phyloP scores from a whole-genome alignment of 2,329 filamentous ascomycete genomes.

The Trichocomaceae sp. region DNA sequence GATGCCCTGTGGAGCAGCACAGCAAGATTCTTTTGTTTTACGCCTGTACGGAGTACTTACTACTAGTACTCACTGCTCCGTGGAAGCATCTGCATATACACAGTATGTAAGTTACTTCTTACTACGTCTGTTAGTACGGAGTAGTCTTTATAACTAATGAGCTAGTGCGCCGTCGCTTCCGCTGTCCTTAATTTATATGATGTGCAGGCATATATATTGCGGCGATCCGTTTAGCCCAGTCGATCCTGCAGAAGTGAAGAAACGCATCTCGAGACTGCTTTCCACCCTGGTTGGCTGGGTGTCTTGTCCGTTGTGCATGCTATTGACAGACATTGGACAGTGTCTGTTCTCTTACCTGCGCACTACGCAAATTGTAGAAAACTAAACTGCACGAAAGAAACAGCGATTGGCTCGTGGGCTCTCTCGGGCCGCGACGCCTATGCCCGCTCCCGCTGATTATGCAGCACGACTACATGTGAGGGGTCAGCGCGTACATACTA shows the following conservation, averaged over 20 bases:
- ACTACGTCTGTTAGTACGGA: too few relatives aligned
- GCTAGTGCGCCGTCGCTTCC: neutral
- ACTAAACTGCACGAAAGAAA: neutral
- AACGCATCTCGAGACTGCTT: neutral
- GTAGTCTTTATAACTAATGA: neutral
- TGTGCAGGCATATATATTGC: neutral
- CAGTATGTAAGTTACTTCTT: neutral
- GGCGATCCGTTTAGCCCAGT: constrained; percentile 11
- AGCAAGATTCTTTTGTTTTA: too few relatives aligned
- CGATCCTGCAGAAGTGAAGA: constrained; percentile 8
- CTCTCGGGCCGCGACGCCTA: constrained; percentile 1
- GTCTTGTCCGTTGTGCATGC: neutral
- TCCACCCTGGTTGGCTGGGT: constrained; percentile 3
- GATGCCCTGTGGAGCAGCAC: neutral
- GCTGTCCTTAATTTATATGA: neutral
- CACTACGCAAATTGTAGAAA: neutral
- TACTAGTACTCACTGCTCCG: too few relatives aligned
- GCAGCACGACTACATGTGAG: neutral
- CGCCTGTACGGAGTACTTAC: too few relatives aligned
- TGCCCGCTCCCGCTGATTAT: neutral
- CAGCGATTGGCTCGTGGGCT: neutral
- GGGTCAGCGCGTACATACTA: neutral
- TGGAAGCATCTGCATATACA: too few relatives aligned
- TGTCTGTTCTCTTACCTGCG: neutral
- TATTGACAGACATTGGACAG: neutral